phyloP scores from a whole-genome alignment of 108 stramenopile species.

The Fistulifera solaris region DNA sequence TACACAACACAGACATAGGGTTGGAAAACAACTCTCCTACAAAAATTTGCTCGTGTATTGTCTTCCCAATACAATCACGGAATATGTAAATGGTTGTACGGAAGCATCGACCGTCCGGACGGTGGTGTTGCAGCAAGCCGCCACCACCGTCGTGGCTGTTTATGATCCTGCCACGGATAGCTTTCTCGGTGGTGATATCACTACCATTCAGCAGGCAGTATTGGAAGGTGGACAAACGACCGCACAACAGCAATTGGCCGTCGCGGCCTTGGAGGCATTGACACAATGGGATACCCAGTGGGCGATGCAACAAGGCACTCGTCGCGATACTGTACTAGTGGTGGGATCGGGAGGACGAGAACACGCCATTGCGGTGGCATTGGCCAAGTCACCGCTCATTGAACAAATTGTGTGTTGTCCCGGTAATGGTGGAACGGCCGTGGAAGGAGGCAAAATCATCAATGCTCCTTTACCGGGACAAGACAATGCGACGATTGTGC shows the following conservation, averaged over 20 bases:
- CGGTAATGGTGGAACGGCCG: slow-evolving; percentile 82
- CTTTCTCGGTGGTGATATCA: slow-evolving; percentile 30
- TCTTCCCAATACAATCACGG: slow-evolving; percentile 55
- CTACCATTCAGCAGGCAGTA: slow-evolving; percentile 20
- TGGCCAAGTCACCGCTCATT: slow-evolving; percentile 73
- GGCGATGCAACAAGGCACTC: slow-evolving; percentile 24
- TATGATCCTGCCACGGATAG: slow-evolving; percentile 37
- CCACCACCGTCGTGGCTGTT: slow-evolving; percentile 35
- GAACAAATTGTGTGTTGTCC: slow-evolving; percentile 62
- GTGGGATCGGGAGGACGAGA: slow-evolving; percentile 84
- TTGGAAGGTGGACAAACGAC: slow-evolving; percentile 10
- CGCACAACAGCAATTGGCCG: slow-evolving; percentile 5
- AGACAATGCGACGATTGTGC: slow-evolving; percentile 64
- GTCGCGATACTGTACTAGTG: slow-evolving; percentile 62
- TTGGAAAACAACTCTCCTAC: background rate
- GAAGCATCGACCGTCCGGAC: slow-evolving; percentile 66
- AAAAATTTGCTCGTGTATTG: slow-evolving; percentile 52
- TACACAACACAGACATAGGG: slow-evolving; percentile 11
- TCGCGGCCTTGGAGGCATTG: slow-evolving; percentile 33
- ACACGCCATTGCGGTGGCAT: slow-evolving; percentile 76
- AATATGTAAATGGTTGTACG: slow-evolving; percentile 43
- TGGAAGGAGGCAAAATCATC: slow-evolving; percentile 58
- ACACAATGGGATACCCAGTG: slow-evolving; percentile 36
- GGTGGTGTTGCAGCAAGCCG: slow-evolving; percentile 18
- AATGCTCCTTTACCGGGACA: slow-evolving; percentile 48